Conservation (phyloP, 441 rosid genomes). For the Croton laevigatus region DNA sequence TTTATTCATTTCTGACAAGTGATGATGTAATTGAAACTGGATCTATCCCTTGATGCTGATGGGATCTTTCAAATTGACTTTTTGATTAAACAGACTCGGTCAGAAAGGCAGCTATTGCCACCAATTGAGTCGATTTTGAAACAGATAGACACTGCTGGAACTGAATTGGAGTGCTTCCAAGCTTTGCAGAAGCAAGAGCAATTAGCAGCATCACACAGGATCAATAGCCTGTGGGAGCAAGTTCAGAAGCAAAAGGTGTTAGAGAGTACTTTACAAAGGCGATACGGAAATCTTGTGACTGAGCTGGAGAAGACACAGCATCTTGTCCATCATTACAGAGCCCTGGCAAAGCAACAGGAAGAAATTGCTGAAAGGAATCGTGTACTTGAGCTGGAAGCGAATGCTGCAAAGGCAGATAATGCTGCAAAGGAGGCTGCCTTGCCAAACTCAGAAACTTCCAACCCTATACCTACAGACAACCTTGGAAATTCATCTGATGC, state of each 20-base stretch:
- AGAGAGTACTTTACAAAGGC: constrained; percentile 65
- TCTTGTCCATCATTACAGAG: constrained; percentile 40
- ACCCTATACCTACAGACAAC: constrained; percentile 13
- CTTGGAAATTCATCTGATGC: constrained; percentile 20
- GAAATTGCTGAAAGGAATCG: constrained; percentile 41
- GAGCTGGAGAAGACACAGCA: constrained; percentile 56
- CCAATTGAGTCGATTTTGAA: constrained; percentile 73
- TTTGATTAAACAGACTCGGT: constrained; percentile 57
- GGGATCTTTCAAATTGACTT: not conserved
- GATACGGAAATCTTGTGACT: constrained; percentile 64
- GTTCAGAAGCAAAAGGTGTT: constrained; percentile 88
- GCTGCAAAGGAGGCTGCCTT: constrained; percentile 27
- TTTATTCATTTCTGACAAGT: not conserved
- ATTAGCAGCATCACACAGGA: constrained; percentile 77
- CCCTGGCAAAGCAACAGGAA: constrained; percentile 47
- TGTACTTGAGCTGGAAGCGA: constrained; percentile 32
- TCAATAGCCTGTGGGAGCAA: constrained; percentile 76
- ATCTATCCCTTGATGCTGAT: not conserved
- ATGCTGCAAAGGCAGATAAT: constrained; percentile 27
- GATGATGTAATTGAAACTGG: not conserved
- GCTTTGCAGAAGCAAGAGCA: constrained; percentile 93
- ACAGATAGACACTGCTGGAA: constrained; percentile 84
- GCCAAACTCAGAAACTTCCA: constrained; percentile 27
- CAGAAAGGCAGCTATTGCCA: constrained; percentile 63
- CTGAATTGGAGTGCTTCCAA: constrained; percentile 88